Evolutionary conservation across 2,329 filamentous ascomycete genomes (phyloP).

Genomic region (Sclerotinia glacialis): DNA sequence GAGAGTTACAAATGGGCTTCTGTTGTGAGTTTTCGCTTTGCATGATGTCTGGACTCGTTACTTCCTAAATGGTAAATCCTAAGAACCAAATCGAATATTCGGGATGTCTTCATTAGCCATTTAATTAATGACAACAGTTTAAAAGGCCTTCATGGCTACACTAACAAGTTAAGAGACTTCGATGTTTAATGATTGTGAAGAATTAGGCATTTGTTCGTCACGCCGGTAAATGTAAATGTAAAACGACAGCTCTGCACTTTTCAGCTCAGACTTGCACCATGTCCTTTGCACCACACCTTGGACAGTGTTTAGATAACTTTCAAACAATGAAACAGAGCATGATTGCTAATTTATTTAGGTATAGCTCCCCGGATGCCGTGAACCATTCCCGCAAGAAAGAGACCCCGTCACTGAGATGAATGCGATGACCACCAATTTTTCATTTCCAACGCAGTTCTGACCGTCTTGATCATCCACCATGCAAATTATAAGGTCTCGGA

Average conservation of each 20-base stretch:
- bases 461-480: background rate
- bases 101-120: background rate
- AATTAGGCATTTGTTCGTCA: background rate
- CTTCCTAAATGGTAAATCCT: background rate
- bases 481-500: slow-evolving; percentile 11
- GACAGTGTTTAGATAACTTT: background rate
- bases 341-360: background rate
- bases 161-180: background rate
- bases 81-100: too few relatives aligned
- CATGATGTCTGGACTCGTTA: background rate
- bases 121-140: background rate
- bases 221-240: background rate
- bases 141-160: background rate
- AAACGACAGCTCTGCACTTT: too few relatives aligned
- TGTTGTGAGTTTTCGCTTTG: background rate
- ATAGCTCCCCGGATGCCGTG: background rate
- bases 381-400: background rate
- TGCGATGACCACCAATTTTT: background rate
- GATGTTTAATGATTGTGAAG: too few relatives aligned
- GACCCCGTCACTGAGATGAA: background rate
- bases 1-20: background rate
- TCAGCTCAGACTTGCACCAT: too few relatives aligned
- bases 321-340: background rate
- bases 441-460: too few relatives aligned
- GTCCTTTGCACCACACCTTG: too few relatives aligned